Percentiles rank a stretch among this genome's conserved stretches.
These are phyloP conservation scores for Tinospora cordifolia DNA, from an alignment of 164 flowering plant species.

Conservation along the genomic window DNA sequence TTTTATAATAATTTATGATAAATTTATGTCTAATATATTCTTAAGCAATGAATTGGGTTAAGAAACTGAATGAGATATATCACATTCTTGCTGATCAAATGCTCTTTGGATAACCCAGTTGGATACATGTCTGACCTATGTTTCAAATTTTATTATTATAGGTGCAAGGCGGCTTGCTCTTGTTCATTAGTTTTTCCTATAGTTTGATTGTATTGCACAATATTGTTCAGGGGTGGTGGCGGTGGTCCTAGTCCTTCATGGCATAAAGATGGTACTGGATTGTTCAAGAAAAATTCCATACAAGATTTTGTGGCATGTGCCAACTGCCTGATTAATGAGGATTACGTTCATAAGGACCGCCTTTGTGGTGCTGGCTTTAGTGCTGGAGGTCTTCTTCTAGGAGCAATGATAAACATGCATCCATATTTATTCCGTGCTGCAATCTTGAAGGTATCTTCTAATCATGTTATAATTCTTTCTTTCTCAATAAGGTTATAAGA, in stretches of 20 bases:
- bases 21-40: too few species aligned
- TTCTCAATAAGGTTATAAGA: not conserved
- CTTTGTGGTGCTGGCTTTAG: conserved; percentile 71
- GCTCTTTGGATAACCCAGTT: too few species aligned
- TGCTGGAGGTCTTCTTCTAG: conserved; percentile 83
- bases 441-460: conserved; percentile 57
- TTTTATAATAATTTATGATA: too few species aligned
- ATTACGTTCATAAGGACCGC: conserved; percentile 42
- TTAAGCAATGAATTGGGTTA: too few species aligned
- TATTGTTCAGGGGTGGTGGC: conserved; percentile 73
- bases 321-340: conserved; percentile 54
- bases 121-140: too few species aligned
- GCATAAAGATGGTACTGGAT: conserved; percentile 77
- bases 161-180: not conserved
- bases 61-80: too few species aligned
- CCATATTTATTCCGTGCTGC: conserved; percentile 45
- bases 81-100: too few species aligned
- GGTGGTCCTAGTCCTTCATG: conserved; percentile 65
- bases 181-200: not conserved
- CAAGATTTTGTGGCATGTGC: conserved; percentile 75
- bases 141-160: not conserved
- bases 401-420: conserved; percentile 66
- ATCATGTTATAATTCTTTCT: not conserved
- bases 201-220: not conserved
- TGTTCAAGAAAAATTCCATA: conserved; percentile 60